Percentiles rank a stretch among this genome's conserved stretches.
These are phyloP conservation scores for Citrullus mucosospermus DNA, from an alignment of 306 rosid species.

Conservation along the genomic window DNA sequence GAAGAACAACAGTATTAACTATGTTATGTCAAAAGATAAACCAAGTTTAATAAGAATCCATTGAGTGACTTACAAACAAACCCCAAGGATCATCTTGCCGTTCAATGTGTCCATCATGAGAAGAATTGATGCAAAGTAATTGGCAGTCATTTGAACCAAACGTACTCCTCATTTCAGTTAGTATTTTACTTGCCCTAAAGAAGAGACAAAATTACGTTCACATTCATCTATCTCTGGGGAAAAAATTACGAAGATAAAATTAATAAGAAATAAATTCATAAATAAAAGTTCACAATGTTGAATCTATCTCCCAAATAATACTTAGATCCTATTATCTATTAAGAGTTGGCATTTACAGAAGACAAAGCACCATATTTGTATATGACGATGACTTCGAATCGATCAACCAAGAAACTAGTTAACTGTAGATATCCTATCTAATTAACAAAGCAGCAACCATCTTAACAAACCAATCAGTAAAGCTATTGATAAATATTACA, in stretches of 20 bases:
- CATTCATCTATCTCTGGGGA: background rate
- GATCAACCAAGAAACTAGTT: background rate
- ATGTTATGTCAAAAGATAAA: slow-evolving; percentile 8
- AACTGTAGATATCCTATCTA: background rate
- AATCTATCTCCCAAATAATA: background rate
- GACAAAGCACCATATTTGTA: background rate
- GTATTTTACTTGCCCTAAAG: slow-evolving; percentile 60
- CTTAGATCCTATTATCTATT: background rate
- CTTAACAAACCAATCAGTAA: background rate
- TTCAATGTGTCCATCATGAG: slow-evolving; percentile 42
- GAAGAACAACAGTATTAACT: background rate
- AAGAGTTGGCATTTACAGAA: background rate
- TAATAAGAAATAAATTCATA: no score
- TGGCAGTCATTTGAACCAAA: slow-evolving; percentile 70
- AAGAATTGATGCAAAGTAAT: slow-evolving; percentile 74
- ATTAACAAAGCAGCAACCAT: background rate
- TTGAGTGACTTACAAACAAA: slow-evolving; percentile 45
- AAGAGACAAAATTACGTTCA: slow-evolving; percentile 15
- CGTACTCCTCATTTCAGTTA: slow-evolving; percentile 68
- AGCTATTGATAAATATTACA: background rate
- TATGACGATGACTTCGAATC: background rate
- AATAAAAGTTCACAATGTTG: background rate
- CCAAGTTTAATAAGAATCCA: background rate
- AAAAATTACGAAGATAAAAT: background rate
- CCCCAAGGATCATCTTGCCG: slow-evolving; percentile 75